Evolutionary conservation across 768 basidiomycete species (phyloP).

Genomic region (Lactifluus subvellereus): DNA sequence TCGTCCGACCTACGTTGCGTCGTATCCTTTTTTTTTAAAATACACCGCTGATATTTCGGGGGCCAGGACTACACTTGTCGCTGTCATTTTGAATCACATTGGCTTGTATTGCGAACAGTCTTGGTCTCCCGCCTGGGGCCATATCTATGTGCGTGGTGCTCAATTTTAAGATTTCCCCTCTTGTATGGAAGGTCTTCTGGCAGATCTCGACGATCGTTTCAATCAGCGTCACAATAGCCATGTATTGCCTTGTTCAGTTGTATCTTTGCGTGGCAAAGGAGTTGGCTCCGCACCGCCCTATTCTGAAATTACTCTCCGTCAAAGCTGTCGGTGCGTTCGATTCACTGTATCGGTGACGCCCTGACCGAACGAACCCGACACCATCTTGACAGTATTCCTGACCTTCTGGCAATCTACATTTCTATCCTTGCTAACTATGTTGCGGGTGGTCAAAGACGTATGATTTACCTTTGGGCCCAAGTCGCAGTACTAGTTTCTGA

Average conservation of each 20-base stretch:
- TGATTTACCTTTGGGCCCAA: constrained; percentile 22
- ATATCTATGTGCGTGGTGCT: constrained; percentile 49
- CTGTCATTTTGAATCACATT: constrained; percentile 54
- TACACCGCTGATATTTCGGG: constrained; percentile 1
- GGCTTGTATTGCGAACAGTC: constrained; percentile 71
- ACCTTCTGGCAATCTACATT: constrained; percentile 73
- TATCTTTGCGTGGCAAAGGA: constrained; percentile 51
- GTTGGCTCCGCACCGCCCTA: constrained; percentile 52
- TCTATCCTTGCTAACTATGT: constrained; percentile 49
- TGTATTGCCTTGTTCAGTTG: constrained; percentile 73
- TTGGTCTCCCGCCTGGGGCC: constrained; percentile 63
- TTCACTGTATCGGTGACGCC: background rate
- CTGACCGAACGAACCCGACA: background rate
- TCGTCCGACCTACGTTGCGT: constrained; percentile 52
- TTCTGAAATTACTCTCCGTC: constrained; percentile 64
- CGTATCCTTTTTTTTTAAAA: background rate
- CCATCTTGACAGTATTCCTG: constrained; percentile 46
- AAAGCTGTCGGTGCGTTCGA: constrained; percentile 59
- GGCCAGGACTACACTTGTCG: constrained; percentile 49
- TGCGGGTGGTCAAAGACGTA: constrained; percentile 61
- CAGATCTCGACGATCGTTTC: constrained; percentile 59
- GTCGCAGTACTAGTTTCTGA: constrained; percentile 11
- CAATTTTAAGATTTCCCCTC: background rate
- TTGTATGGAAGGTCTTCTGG: background rate
- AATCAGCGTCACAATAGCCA: constrained; percentile 65